phyloP scores from a whole-genome alignment of 2,329 filamentous ascomycete species.

The Monilinia polystroma region DNA sequence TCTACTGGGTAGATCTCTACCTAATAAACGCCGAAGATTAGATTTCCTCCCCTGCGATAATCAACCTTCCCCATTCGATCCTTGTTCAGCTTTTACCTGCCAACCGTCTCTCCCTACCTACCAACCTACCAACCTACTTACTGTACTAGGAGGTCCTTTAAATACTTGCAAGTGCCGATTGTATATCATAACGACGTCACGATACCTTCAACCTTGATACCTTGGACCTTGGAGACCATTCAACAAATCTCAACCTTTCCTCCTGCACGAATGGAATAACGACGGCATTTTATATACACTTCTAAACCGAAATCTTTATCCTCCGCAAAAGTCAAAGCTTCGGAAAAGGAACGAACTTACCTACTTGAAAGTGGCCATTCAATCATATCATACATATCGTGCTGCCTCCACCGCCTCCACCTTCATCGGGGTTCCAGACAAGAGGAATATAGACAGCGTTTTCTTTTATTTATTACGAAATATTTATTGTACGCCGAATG shows the following conservation, averaged over 20 bases:
- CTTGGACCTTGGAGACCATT: background rate
- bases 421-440: constrained; percentile 6
- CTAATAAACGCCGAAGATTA: too few relatives aligned
- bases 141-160: too few relatives aligned
- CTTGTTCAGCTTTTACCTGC: background rate
- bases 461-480: background rate
- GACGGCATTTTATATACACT: background rate
- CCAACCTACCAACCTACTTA: too few relatives aligned
- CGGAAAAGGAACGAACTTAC: too few relatives aligned
- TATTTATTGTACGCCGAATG: background rate
- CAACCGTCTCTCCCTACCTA: background rate
- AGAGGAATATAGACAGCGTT: background rate
- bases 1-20: too few relatives aligned
- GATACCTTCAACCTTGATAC: background rate
- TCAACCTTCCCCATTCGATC: constrained; percentile 11
- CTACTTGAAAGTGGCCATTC: background rate
- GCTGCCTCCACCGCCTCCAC: background rate
- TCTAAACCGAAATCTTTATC: constrained; percentile 1
- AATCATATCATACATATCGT: background rate
- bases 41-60: background rate
- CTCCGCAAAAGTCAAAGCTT: background rate
- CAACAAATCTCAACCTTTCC: background rate
- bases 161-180: background rate
- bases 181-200: constrained; percentile 17
- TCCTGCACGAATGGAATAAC: constrained; percentile 5